Percentiles rank a stretch among this genome's conserved stretches.
Conservation (phyloP, 2,329 filamentous ascomycete species). For the Seiridium cupressi region DNA sequence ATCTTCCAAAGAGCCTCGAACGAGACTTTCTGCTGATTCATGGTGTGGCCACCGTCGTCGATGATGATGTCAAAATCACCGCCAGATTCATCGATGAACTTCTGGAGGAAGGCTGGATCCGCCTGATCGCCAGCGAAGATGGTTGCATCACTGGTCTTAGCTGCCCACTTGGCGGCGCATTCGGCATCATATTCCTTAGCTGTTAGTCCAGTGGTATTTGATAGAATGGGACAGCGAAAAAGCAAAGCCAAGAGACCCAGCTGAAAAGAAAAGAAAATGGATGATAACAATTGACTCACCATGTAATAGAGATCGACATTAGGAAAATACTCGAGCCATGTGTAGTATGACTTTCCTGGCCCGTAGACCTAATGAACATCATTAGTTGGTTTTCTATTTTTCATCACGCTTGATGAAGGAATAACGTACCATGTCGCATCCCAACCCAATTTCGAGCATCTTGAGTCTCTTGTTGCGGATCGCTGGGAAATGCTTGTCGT, state of each 20-base stretch:
- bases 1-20: conserved; percentile 33
- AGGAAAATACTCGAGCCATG: conserved; percentile 38
- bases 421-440: conserved; percentile 34
- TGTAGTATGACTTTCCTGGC: conserved; percentile 36
- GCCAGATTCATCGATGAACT: conserved; percentile 30
- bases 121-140: conserved; percentile 39
- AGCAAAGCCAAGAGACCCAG: neutral
- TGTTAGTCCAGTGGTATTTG: neutral
- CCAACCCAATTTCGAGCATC: conserved; percentile 40
- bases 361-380: conserved; percentile 26
- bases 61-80: conserved; percentile 38
- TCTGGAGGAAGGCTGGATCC: conserved; percentile 31
- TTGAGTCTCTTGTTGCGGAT: conserved; percentile 31
- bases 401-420: neutral
- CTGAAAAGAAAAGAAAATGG: neutral
- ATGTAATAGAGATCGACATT: conserved; percentile 39
- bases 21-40: conserved; percentile 35
- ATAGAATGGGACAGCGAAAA: neutral
- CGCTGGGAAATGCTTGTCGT: conserved; percentile 34
- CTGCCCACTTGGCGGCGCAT: conserved; percentile 33
- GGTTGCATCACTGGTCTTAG: conserved; percentile 31
- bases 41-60: conserved; percentile 36
- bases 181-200: conserved; percentile 27
- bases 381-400: neutral
- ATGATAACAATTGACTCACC: conserved; percentile 10